These are phyloP conservation scores for Fusarium sambucinum DNA, from an alignment of 2,329 filamentous ascomycete genomes.

Conservation along the genomic window DNA sequence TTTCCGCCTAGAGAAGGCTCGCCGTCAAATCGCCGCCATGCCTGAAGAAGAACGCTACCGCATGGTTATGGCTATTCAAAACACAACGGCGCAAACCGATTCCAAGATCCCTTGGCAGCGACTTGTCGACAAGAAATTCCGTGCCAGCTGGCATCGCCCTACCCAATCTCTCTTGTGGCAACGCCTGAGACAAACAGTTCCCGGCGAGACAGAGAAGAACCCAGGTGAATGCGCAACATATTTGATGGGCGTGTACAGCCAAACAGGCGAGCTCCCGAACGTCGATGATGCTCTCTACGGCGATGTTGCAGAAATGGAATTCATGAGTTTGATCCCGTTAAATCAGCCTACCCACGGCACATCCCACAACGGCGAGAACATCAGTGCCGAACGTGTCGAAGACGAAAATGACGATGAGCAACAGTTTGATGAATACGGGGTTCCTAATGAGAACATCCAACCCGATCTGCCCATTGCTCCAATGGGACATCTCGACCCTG, in stretches of 20 bases:
- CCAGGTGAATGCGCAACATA: conserved; percentile 54
- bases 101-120: conserved; percentile 63
- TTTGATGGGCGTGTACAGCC: conserved; percentile 53
- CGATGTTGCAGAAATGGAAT: conserved; percentile 51
- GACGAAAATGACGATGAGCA: conserved; percentile 44
- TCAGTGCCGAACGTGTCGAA: conserved; percentile 49
- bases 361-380: neutral
- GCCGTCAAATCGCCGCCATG: conserved; percentile 58
- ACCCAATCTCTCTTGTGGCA: conserved; percentile 57
- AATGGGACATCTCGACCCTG: conserved; percentile 44
- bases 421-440: conserved; percentile 28
- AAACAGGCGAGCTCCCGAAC: conserved; percentile 52
- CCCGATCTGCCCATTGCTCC: conserved; percentile 48
- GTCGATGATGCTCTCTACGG: conserved; percentile 49
- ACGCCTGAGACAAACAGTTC: conserved; percentile 54
- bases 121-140: conserved; percentile 57
- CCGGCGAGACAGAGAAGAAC: conserved; percentile 48
- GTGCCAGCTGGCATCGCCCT: conserved; percentile 54
- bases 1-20: conserved; percentile 60
- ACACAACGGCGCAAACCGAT: conserved; percentile 57
- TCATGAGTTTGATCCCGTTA: conserved; percentile 44
- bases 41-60: conserved; percentile 58
- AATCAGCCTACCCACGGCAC: conserved; percentile 16
- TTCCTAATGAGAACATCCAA: conserved; percentile 43
- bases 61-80: conserved; percentile 59